Evolutionary conservation across 2,329 filamentous ascomycete species (phyloP).

Genomic region (Cercospora zeina): DNA sequence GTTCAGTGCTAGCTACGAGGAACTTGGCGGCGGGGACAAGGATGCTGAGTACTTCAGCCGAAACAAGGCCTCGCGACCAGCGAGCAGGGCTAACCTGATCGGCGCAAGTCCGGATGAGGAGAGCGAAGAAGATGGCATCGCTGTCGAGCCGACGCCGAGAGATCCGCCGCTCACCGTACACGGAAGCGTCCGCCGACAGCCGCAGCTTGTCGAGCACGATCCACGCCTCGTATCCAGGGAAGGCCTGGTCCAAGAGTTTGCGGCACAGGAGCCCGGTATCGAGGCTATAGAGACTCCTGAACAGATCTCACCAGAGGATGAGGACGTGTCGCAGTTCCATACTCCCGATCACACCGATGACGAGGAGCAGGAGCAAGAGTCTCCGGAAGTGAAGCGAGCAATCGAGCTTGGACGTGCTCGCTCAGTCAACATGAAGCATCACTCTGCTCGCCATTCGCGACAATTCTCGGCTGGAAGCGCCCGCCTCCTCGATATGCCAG

Average conservation of each 20-base stretch:
- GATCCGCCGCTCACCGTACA: conserved; percentile 42
- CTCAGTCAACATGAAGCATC: conserved; percentile 16
- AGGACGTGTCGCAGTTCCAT: conserved; percentile 4
- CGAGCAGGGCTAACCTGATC: conserved; percentile 35
- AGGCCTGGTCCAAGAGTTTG: conserved; percentile 58
- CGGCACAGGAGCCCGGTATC: conserved; percentile 39
- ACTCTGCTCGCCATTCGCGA: conserved; percentile 56
- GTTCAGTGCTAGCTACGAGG: conserved; percentile 63
- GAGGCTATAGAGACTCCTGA: conserved; percentile 31
- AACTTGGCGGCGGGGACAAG: conserved; percentile 53
- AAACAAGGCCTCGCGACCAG: conserved; percentile 16
- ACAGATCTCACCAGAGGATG: conserved; percentile 27
- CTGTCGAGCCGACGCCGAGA: conserved; percentile 11
- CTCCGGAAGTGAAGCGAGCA: conserved; percentile 59
- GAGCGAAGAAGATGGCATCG: conserved; percentile 28
- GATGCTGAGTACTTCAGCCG: conserved; percentile 72
- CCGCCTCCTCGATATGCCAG: conserved; percentile 62
- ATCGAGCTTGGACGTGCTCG: conserved; percentile 66
- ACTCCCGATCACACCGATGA: conserved; percentile 28
- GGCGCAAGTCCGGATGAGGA: conserved; percentile 51
- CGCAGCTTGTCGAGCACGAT: conserved; percentile 64
- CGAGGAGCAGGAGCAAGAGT: conserved; percentile 25
- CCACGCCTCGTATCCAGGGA: conserved; percentile 62
- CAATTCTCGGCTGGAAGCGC: conserved; percentile 78
- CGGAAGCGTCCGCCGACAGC: conserved; percentile 56